Conservation (phyloP, 192 early-diverging fungal species). For the Thoreauomyces humboldtii region DNA sequence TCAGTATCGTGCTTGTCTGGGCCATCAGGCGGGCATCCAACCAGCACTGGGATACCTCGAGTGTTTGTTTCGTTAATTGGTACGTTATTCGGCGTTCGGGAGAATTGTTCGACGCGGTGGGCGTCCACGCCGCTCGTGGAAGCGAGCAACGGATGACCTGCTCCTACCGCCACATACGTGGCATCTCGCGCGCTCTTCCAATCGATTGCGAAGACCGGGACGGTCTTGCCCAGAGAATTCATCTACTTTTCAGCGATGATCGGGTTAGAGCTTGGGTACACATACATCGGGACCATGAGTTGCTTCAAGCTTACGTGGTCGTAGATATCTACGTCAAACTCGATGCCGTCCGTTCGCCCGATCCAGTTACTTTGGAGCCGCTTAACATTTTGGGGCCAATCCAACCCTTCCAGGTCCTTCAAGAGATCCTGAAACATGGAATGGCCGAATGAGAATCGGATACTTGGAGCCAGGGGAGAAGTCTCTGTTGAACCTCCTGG, state of each 20-base stretch:
- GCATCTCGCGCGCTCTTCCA: not conserved
- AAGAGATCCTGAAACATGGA: constrained; percentile 53
- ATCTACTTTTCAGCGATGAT: too few species aligned
- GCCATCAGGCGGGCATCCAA: too few species aligned
- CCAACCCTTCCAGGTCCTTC: constrained; percentile 67
- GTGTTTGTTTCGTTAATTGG: too few species aligned
- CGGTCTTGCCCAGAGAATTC: too few species aligned
- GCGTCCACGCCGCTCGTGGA: not conserved
- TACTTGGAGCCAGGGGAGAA: too few species aligned
- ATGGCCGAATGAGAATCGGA: not conserved
- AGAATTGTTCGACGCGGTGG: too few species aligned
- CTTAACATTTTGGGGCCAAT: constrained; percentile 91
- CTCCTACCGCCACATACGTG: constrained; percentile 29
- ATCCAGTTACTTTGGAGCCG: constrained; percentile 93
- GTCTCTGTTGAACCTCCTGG: constrained; percentile 61
- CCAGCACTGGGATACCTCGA: too few species aligned
- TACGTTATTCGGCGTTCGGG: too few species aligned
- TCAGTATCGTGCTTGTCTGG: too few species aligned
- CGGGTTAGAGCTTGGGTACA: too few species aligned
- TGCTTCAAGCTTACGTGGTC: not conserved
- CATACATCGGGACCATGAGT: too few species aligned
- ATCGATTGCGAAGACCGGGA: not conserved
- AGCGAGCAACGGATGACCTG: constrained; percentile 29
- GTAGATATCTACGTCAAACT: constrained; percentile 12
- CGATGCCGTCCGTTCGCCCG: constrained; percentile 70